Evolutionary conservation across 768 basidiomycete species (phyloP).

Genomic region (Cystobasidiopsis lactophilus): DNA sequence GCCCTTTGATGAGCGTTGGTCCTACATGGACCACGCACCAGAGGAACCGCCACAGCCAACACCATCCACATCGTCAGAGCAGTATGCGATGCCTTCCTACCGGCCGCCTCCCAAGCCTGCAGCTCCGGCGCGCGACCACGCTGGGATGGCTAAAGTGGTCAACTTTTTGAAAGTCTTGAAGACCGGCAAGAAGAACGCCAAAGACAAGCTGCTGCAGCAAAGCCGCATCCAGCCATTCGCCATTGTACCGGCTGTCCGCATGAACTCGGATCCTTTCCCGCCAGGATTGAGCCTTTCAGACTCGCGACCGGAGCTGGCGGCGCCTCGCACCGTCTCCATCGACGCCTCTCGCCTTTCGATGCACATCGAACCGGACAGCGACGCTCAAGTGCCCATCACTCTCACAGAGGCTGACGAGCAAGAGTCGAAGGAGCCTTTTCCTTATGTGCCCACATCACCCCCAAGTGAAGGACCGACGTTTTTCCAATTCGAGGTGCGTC

Average conservation of each 20-base stretch:
- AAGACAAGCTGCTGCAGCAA: not conserved
- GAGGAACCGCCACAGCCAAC: not conserved
- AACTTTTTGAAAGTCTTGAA: constrained; percentile 16
- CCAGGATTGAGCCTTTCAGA: not conserved
- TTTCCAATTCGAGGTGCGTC: not conserved
- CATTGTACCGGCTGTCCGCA: not conserved
- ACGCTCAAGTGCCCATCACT: not conserved
- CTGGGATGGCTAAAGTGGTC: constrained; percentile 10
- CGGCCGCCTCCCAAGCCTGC: too few relatives aligned
- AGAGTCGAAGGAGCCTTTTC: not conserved
- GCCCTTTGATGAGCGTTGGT: not conserved
- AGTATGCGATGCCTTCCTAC: too few relatives aligned
- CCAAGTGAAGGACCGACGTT: not conserved
- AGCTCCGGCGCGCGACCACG: not conserved
- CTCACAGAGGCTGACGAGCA: not conserved
- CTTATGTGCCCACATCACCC: not conserved
- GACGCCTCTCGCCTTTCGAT: not conserved
- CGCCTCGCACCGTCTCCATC: not conserved
- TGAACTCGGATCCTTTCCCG: not conserved
- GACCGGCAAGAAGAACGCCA: constrained; percentile 11
- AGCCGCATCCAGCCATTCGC: not conserved
- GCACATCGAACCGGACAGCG: not conserved
- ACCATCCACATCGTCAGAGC: not conserved
- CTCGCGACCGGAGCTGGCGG: not conserved
- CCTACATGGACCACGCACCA: not conserved